phyloP scores from a whole-genome alignment of 1,284 basidiomycete species.

The Somion occarium region DNA sequence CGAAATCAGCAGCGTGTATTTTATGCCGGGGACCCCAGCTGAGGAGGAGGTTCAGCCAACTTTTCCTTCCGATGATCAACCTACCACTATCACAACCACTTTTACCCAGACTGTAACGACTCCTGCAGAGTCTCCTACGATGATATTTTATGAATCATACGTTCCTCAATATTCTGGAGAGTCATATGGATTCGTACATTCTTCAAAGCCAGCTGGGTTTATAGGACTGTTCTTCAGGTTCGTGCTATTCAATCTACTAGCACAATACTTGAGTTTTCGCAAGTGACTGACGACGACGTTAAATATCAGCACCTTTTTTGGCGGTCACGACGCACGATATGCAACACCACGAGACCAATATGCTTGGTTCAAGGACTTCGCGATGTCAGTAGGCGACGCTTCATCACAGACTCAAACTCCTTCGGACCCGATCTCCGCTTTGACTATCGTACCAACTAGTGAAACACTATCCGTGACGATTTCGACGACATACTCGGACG shows the following conservation, averaged over 20 bases:
- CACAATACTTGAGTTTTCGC: not conserved
- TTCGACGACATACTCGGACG: no score
- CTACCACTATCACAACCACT: not conserved
- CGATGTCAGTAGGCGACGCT: constrained; percentile 21
- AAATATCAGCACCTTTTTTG: constrained; percentile 67
- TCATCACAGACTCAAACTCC: not conserved
- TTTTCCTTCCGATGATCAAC: not conserved
- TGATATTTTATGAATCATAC: not conserved
- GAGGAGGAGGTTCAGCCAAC: not conserved
- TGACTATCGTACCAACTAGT: no score
- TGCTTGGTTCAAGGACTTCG: constrained; percentile 71
- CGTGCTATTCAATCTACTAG: constrained; percentile 11
- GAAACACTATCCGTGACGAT: no score
- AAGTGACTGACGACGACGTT: not conserved
- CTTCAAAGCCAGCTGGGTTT: constrained; percentile 42
- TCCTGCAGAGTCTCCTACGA: not conserved
- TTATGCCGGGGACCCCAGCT: not conserved
- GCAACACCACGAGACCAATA: constrained; percentile 70
- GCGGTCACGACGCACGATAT: constrained; percentile 60
- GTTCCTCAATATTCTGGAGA: not conserved
- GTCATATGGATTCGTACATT: not conserved
- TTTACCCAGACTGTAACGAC: not conserved
- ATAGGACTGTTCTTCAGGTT: constrained; percentile 73
- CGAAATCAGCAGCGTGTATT: not conserved
- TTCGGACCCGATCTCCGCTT: not conserved